A percentile compares a stretch with the other conserved stretches of the same genome.
Evolutionary conservation across 331 rosid species (phyloP).

Genomic region (Acacia concinna): DNA sequence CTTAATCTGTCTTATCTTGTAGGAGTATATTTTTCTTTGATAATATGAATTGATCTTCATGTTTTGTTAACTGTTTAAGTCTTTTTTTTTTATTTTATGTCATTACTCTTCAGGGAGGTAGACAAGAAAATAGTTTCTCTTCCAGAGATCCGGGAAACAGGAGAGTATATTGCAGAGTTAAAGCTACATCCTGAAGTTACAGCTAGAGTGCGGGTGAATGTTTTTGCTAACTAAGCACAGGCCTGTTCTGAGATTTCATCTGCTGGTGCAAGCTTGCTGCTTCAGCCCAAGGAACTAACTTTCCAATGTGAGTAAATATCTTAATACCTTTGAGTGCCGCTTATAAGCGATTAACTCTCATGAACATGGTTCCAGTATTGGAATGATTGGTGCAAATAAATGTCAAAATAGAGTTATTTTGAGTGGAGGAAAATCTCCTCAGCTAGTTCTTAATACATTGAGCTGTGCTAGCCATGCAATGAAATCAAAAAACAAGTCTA

Average conservation of each 20-base stretch:
- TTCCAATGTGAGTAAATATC: background rate
- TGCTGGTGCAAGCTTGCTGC: slow-evolving; percentile 1
- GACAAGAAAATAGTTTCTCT: slow-evolving; percentile 60
- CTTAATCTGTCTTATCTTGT: background rate
- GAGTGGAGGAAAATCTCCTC: background rate
- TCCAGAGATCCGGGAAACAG: slow-evolving; percentile 69
- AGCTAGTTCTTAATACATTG: background rate
- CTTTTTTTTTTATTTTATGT: background rate
- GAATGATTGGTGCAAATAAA: background rate
- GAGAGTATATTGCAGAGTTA: slow-evolving; percentile 65
- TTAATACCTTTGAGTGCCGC: background rate
- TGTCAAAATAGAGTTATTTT: background rate
- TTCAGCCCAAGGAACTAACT: background rate
- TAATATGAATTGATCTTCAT: background rate
- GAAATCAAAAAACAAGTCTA: background rate
- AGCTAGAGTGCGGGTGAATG: slow-evolving; percentile 55
- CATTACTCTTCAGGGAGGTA: slow-evolving; percentile 47
- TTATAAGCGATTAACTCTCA: background rate
- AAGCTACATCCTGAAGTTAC: slow-evolving; percentile 74
- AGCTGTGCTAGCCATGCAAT: background rate
- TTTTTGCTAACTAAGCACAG: slow-evolving; percentile 52
- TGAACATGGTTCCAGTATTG: background rate
- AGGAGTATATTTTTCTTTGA: background rate
- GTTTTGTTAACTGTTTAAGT: background rate
- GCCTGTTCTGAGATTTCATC: background rate